phyloP scores from a whole-genome alignment of 2,329 filamentous ascomycete species.

The Thelonectria blattea region DNA sequence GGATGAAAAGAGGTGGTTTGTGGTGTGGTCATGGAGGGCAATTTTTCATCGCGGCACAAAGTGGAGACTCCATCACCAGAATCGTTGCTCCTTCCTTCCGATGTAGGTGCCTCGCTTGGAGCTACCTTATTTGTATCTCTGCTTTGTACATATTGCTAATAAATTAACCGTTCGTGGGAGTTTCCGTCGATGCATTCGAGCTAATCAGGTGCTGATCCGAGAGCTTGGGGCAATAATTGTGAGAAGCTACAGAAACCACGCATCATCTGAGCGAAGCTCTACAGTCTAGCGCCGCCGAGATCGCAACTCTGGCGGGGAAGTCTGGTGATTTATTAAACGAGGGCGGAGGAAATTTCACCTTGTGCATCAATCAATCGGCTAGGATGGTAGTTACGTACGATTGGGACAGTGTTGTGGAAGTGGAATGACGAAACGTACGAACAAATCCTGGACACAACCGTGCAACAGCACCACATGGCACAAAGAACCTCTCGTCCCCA shows the following conservation, averaged over 20 bases:
- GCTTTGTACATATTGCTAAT: too few relatives aligned
- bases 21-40: slow-evolving; percentile 4
- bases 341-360: not conserved
- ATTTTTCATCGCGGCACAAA: slow-evolving; percentile 7
- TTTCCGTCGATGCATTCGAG: too few relatives aligned
- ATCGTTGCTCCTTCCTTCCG: not conserved
- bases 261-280: not conserved
- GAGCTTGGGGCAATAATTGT: not conserved
- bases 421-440: slow-evolving; percentile 9
- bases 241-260: not conserved
- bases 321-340: not conserved
- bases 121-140: too few relatives aligned
- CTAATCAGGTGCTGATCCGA: not conserved
- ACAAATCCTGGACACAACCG: not conserved
- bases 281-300: not conserved
- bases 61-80: not conserved
- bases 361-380: not conserved
- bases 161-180: too few relatives aligned
- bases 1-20: not conserved
- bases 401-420: not conserved
- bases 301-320: not conserved
- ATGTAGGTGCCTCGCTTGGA: too few relatives aligned
- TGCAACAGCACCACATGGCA: not conserved
- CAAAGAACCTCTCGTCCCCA: not conserved
- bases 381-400: not conserved